Base-by-base conservation (phyloP, 768 basidiomycete genomes). In the Amanita phalloides region DNA sequence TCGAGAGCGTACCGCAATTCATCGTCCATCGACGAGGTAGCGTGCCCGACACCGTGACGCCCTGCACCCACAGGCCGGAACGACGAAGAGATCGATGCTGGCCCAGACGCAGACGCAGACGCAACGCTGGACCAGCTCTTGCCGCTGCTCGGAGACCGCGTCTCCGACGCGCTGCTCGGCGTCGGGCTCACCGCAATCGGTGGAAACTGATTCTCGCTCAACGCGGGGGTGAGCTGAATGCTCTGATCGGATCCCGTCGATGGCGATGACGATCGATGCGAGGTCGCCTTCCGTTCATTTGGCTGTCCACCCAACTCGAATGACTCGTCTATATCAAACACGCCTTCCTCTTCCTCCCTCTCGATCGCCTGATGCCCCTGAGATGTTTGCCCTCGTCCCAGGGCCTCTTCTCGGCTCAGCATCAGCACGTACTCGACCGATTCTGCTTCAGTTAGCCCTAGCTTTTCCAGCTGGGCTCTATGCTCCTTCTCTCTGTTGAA, bases 391-490 rank as follows among this genome's bases (percentile, higher is more conserved):
- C 30, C 30, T 30, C 30, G 30, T 30, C 30, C 30, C 30, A 64
- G 43, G 2, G 77, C 80, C 61, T 90, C 86, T 43, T 92, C 90
- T 7, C 85, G 79, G 55, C 87, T 90, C 56, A 91, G 74, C 87
- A 91, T 91, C 43, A 92, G 62, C 0, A 82, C 74, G 57, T 92
- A 92, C 59, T 89, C 84, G 25, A 91, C 67, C 0, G 84, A 86
- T 58, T 89, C 89, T 1, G 65, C 64, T 58, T 92, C 89, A 52
- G 73, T 81, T 37, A 91, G 66, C 2, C 90, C 89, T 3, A 92
- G 73, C n/a, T 66, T 64, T 32, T 78, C 70, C 21, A 90, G 62
- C 9, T 74, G 72, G 2, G 70, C 69, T 10, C 67, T 66, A 55
- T 91, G 86, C 56, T 81, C 84, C 23, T 69, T 68, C 54, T 78